Conservation (phyloP, 2,329 filamentous ascomycete genomes). For the Ilyonectria sp. region DNA sequence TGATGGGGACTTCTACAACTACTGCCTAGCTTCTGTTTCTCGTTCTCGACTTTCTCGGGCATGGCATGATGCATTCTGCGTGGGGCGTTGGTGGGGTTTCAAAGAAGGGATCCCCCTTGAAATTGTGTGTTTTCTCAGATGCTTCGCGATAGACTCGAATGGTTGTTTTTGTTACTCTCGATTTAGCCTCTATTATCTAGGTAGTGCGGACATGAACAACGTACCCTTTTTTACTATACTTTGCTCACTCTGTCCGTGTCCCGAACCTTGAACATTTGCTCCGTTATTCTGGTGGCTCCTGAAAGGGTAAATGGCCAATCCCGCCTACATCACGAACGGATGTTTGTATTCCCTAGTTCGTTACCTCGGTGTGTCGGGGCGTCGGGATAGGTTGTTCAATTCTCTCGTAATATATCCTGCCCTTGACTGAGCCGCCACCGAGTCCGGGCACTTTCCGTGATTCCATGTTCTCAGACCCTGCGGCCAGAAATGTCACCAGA, state of each 20-base stretch:
- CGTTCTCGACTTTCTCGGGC: slow-evolving; percentile 41
- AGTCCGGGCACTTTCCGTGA: slow-evolving; percentile 13
- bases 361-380: slow-evolving; percentile 11
- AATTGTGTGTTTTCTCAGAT: slow-evolving; percentile 26
- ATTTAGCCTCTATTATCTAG: slow-evolving; percentile 36
- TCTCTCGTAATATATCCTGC: slow-evolving; percentile 28
- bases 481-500: not conserved
- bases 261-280: not conserved
- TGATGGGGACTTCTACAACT: slow-evolving; percentile 3
- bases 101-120: slow-evolving; percentile 36
- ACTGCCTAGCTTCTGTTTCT: slow-evolving; percentile 37
- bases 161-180: slow-evolving; percentile 29
- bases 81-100: slow-evolving; percentile 48
- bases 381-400: slow-evolving; percentile 12
- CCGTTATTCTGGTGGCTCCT: not conserved
- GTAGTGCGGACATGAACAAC: slow-evolving; percentile 43
- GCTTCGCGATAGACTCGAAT: slow-evolving; percentile 38
- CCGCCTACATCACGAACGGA: not conserved
- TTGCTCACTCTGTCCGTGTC: not conserved
- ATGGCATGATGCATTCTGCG: slow-evolving; percentile 44
- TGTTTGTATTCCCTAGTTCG: not conserved
- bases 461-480: not conserved
- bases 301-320: not conserved
- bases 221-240: slow-evolving; percentile 23
- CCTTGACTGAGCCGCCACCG: slow-evolving; percentile 2